These are phyloP conservation scores for Fagus sylvatica DNA, from an alignment of 306 rosid genomes.

Conservation along the genomic window DNA sequence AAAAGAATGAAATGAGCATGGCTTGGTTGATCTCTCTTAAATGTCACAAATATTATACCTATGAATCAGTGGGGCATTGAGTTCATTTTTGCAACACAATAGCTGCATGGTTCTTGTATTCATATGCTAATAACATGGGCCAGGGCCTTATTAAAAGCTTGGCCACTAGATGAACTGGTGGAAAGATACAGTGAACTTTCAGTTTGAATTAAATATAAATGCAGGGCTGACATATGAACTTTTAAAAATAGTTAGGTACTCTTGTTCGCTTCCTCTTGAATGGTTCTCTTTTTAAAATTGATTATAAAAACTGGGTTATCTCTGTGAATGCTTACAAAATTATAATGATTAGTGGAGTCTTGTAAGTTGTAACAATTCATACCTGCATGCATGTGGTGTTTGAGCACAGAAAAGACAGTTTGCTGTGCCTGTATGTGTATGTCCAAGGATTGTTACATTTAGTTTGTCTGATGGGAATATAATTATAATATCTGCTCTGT, in stretches of 20 bases:
- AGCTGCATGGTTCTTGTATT: background rate
- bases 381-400: background rate
- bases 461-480: no score
- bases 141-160: background rate
- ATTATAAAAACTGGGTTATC: background rate
- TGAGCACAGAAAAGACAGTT: background rate
- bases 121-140: background rate
- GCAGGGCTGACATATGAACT: background rate
- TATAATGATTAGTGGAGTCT: background rate
- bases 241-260: background rate
- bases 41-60: conserved; percentile 9
- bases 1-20: conserved; percentile 58
- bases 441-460: background rate
- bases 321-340: background rate
- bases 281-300: background rate
- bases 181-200: background rate
- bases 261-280: background rate
- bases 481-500: background rate
- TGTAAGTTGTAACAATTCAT: background rate
- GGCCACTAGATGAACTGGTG: conserved; percentile 1
- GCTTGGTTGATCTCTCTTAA: conserved; percentile 19
- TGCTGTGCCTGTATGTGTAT: background rate
- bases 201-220: background rate
- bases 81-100: conserved; percentile 6
- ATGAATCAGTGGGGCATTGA: conserved; percentile 22